A percentile compares a stretch with the other conserved stretches of the same genome.
Conservation (phyloP, 768 basidiomycete species). For the Daedaleopsis nitida region DNA sequence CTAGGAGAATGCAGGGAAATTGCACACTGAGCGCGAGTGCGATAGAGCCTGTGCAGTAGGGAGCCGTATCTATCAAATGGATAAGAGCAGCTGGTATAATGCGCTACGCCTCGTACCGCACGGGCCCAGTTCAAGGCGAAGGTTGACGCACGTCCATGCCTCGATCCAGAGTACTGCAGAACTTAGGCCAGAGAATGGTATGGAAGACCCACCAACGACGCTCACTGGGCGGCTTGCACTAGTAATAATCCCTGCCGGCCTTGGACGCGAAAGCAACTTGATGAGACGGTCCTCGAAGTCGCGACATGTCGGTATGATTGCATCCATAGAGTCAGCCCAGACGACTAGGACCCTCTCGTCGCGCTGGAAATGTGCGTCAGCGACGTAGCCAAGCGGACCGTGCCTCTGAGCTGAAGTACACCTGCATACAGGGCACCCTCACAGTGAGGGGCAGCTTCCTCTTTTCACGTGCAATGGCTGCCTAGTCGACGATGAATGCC, state of each 20-base stretch:
- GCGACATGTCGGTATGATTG: conserved; percentile 58
- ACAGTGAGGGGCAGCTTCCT: background rate
- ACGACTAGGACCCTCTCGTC: conserved; percentile 86
- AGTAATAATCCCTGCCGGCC: conserved; percentile 32
- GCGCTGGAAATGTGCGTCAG: conserved; percentile 43
- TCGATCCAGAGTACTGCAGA: background rate
- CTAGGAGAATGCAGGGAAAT: too few species aligned
- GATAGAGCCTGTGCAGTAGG: too few species aligned
- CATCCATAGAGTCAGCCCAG: conserved; percentile 83
- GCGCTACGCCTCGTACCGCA: too few species aligned
- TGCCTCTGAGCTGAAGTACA: background rate
- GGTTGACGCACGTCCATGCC: too few species aligned
- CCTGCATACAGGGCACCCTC: too few species aligned
- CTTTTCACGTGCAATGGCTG: too few species aligned
- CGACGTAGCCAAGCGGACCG: background rate
- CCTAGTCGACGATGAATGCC: background rate
- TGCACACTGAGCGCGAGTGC: too few species aligned
- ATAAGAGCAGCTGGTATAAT: too few species aligned
- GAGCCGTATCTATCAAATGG: too few species aligned
- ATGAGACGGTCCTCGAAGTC: conserved; percentile 63
- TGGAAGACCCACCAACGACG: conserved; percentile 16
- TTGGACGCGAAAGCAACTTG: conserved; percentile 53
- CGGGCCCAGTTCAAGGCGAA: too few species aligned
- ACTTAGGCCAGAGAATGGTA: background rate
- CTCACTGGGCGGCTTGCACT: conserved; percentile 23